phyloP scores from a whole-genome alignment of 2,329 filamentous ascomycete species.

The Penicillium sp. region DNA sequence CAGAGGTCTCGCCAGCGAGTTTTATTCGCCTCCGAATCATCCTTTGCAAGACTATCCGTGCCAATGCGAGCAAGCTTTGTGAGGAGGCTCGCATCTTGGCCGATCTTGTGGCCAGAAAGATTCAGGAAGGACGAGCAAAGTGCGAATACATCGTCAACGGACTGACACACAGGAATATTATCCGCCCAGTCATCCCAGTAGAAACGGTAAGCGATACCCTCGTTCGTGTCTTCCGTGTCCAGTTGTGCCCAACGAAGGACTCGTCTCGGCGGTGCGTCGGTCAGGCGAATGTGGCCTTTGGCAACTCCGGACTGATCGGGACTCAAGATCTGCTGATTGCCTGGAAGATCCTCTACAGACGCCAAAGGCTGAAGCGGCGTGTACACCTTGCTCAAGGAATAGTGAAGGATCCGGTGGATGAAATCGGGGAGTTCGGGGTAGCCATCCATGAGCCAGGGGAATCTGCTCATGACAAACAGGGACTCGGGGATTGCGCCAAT shows the following conservation, averaged over 20 bases:
- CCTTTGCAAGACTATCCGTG: slow-evolving; percentile 69
- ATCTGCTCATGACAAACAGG: slow-evolving; percentile 86
- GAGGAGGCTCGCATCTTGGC: slow-evolving; percentile 75
- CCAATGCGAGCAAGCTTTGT: slow-evolving; percentile 87
- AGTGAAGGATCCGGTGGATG: slow-evolving; percentile 81
- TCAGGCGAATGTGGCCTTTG: slow-evolving; percentile 69
- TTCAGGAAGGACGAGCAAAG: slow-evolving; percentile 84
- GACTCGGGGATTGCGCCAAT: slow-evolving; percentile 93
- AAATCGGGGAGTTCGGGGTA: slow-evolving; percentile 79
- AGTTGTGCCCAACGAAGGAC: slow-evolving; percentile 80
- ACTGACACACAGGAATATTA: slow-evolving; percentile 88
- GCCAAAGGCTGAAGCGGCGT: slow-evolving; percentile 52
- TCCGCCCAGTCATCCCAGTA: slow-evolving; percentile 98
- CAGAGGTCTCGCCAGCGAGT: slow-evolving; percentile 83
- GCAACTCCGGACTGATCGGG: slow-evolving; percentile 67
- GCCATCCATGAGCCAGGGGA: slow-evolving; percentile 87
- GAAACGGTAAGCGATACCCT: slow-evolving; percentile 78
- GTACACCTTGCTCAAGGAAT: slow-evolving; percentile 78
- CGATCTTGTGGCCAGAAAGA: slow-evolving; percentile 84
- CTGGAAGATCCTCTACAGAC: slow-evolving; percentile 46
- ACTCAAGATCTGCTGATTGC: slow-evolving; percentile 54
- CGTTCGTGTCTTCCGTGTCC: slow-evolving; percentile 73
- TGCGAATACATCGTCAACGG: slow-evolving; percentile 84
- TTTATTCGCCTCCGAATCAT: slow-evolving; percentile 69
- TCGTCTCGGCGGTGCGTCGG: slow-evolving; percentile 63